Evolutionary conservation across 2,329 filamentous ascomycete genomes (phyloP).

Genomic region (Daldinia sp.): DNA sequence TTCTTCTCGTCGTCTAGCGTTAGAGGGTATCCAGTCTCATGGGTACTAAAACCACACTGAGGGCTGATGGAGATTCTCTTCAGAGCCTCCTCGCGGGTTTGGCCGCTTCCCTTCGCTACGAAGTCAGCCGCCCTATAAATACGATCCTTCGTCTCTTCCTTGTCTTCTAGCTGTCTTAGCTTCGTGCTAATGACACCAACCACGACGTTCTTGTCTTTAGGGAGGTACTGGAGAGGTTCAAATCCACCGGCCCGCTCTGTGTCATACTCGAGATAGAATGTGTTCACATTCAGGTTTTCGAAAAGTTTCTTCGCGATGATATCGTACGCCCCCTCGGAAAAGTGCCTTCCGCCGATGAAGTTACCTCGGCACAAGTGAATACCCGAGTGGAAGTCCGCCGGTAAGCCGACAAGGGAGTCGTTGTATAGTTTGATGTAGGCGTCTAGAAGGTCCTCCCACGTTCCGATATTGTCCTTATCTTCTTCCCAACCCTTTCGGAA

Average conservation of each 20-base stretch:
- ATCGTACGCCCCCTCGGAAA: slow-evolving; percentile 75
- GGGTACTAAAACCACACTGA: slow-evolving; percentile 80
- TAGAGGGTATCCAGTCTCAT: slow-evolving; percentile 78
- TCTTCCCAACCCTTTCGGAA: slow-evolving; percentile 78
- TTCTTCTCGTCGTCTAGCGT: slow-evolving; percentile 77
- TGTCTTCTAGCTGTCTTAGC: slow-evolving; percentile 70
- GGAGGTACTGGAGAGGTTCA: slow-evolving; percentile 71
- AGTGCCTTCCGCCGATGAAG: slow-evolving; percentile 74
- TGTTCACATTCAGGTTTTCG: slow-evolving; percentile 71
- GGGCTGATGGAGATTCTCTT: slow-evolving; percentile 76
- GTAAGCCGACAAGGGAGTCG: slow-evolving; percentile 72
- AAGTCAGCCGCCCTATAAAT: slow-evolving; percentile 73
- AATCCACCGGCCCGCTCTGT: slow-evolving; percentile 74
- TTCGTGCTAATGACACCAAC: slow-evolving; percentile 74
- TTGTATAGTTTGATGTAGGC: slow-evolving; percentile 84
- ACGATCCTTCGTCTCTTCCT: slow-evolving; percentile 71
- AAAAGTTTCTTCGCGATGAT: slow-evolving; percentile 75
- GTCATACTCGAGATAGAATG: slow-evolving; percentile 78
- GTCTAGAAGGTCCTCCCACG: slow-evolving; percentile 77
- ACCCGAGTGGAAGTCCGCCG: slow-evolving; percentile 78
- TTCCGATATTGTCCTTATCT: slow-evolving; percentile 75
- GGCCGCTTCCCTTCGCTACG: slow-evolving; percentile 74
- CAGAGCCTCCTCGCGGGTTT: slow-evolving; percentile 74
- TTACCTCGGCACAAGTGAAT: slow-evolving; percentile 80
- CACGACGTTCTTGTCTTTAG: slow-evolving; percentile 72